Conservation (phyloP, 805 yeast species). For the Candida endomychidarum region DNA sequence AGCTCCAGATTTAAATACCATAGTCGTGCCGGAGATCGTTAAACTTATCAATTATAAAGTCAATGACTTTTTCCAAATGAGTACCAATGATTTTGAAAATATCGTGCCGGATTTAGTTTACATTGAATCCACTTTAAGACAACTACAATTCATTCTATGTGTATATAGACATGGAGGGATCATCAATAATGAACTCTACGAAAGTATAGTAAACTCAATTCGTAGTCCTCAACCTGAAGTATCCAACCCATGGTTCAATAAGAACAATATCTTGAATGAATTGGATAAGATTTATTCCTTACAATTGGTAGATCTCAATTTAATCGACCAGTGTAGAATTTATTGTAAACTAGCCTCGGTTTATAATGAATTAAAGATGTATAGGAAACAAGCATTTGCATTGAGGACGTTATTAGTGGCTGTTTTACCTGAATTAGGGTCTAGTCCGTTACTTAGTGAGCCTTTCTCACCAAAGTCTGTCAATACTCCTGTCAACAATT, state of each 20-base stretch:
- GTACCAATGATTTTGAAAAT: slow-evolving; percentile 63
- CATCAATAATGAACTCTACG: slow-evolving; percentile 42
- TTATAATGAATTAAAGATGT: slow-evolving; percentile 58
- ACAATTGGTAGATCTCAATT: slow-evolving; percentile 36
- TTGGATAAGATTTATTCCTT: slow-evolving; percentile 36
- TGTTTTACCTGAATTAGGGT: slow-evolving; percentile 41
- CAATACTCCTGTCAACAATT: background rate
- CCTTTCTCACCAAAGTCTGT: too few relatives aligned
- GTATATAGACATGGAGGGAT: slow-evolving; percentile 48
- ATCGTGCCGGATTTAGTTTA: slow-evolving; percentile 80
- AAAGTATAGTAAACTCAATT: slow-evolving; percentile 36
- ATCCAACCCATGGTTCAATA: slow-evolving; percentile 20
- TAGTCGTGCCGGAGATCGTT: slow-evolving; percentile 35
- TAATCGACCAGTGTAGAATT: slow-evolving; percentile 57
- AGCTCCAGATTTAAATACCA: slow-evolving; percentile 25
- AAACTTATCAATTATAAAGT: slow-evolving; percentile 28
- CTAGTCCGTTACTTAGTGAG: background rate
- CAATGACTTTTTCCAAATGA: slow-evolving; percentile 33
- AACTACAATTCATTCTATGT: slow-evolving; percentile 57
- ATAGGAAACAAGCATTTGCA: slow-evolving; percentile 68
- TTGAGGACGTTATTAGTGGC: slow-evolving; percentile 62
- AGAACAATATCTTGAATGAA: slow-evolving; percentile 43
- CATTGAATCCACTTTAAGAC: slow-evolving; percentile 68
- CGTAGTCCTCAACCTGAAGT: background rate
- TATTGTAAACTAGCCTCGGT: slow-evolving; percentile 66